Evolutionary conservation across 805 yeast genomes (phyloP).

Genomic region (Yamadazyma takamatsuzukensis): DNA sequence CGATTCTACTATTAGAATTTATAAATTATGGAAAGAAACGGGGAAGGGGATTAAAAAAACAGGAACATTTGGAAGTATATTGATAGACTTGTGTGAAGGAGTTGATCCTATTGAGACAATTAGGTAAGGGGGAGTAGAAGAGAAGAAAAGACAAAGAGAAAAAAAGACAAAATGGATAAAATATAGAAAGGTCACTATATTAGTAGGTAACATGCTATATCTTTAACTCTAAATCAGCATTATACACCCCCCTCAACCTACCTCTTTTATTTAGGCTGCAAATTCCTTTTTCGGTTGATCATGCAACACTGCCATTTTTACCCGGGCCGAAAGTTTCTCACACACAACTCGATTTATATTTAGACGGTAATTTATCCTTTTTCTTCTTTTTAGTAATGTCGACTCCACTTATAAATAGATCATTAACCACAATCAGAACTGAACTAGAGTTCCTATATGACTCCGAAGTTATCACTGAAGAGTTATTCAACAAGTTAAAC

Average conservation of each 20-base stretch:
- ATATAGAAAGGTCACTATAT: no score
- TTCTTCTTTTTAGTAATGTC: slow-evolving; percentile 26
- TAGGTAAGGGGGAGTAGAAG: no score
- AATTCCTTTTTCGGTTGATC: no score
- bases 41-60: slow-evolving; percentile 1
- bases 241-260: no score
- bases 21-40: slow-evolving; percentile 56
- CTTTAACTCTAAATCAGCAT: neutral
- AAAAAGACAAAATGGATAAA: no score
- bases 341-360: no score
- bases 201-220: neutral
- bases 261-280: no score
- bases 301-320: no score
- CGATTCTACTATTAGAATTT: slow-evolving; percentile 75
- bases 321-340: no score
- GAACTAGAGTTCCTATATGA: slow-evolving; percentile 79
- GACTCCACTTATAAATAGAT: slow-evolving; percentile 68
- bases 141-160: no score
- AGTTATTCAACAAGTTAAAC: slow-evolving; percentile 48
- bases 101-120: slow-evolving; percentile 20
- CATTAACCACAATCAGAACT: slow-evolving; percentile 68
- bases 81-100: slow-evolving; percentile 56
- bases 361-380: neutral
- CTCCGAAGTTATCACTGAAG: slow-evolving; percentile 64
- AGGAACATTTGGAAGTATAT: slow-evolving; percentile 17